Evolutionary conservation across 202 grass and related monocot genomes (phyloP).

Genomic region (Setaria viridis): DNA sequence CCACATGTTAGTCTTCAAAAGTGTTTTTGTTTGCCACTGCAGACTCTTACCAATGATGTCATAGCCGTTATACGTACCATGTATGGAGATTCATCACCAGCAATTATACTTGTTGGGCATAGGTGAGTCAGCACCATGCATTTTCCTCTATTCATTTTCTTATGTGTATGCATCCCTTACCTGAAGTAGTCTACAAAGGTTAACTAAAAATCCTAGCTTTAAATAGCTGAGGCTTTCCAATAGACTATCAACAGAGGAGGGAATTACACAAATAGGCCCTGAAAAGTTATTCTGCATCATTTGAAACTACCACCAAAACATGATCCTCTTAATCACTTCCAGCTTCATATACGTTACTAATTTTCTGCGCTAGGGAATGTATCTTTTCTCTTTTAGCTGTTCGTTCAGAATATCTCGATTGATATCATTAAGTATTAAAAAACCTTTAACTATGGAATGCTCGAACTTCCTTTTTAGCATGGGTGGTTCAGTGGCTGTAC

Average conservation of each 20-base stretch:
- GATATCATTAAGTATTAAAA: constrained; percentile 24
- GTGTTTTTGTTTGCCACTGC: constrained; percentile 39
- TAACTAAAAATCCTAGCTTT: constrained; percentile 9
- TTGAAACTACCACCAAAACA: constrained; percentile 1
- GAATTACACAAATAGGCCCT: background rate
- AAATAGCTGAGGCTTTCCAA: background rate
- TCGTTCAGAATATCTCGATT: constrained; percentile 11
- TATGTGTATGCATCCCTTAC: background rate
- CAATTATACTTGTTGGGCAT: constrained; percentile 97
- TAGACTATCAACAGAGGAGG: constrained; percentile 3
- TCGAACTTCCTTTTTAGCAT: constrained; percentile 60
- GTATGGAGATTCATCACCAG: constrained; percentile 83
- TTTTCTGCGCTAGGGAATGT: constrained; percentile 2
- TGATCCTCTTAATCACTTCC: constrained; percentile 1
- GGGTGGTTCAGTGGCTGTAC: constrained; percentile 94
- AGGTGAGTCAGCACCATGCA: constrained; percentile 57
- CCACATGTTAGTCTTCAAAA: constrained; percentile 14
- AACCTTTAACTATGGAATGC: background rate
- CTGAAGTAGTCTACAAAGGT: constrained; percentile 18
- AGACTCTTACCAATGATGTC: constrained; percentile 92
- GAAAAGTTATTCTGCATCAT: background rate
- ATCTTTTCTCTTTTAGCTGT: constrained; percentile 23
- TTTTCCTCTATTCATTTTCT: constrained; percentile 7
- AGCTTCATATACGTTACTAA: constrained; percentile 19
- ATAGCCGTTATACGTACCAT: constrained; percentile 71